Conservation (phyloP, 495 filamentous ascomycete species). For the Ascobolus immersus region DNA sequence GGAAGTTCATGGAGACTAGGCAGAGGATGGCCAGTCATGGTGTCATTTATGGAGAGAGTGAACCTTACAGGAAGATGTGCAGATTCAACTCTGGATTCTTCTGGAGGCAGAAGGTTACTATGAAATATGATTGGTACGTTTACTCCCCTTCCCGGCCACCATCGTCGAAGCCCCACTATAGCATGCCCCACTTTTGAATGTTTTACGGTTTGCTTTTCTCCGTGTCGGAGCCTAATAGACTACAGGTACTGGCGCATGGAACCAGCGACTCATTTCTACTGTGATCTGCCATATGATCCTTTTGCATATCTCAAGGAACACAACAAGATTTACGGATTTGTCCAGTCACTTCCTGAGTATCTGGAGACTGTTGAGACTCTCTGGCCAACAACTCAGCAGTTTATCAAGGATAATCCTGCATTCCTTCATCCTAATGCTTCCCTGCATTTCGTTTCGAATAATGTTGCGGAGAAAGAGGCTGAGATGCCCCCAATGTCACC, state of each 20-base stretch:
- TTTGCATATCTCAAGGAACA: slow-evolving; percentile 28
- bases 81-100: slow-evolving; percentile 96
- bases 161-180: no score
- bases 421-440: slow-evolving; percentile 19
- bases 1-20: slow-evolving; percentile 58
- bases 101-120: slow-evolving; percentile 74
- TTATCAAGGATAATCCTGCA: slow-evolving; percentile 12
- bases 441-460: slow-evolving; percentile 23
- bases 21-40: slow-evolving; percentile 56
- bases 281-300: slow-evolving; percentile 28
- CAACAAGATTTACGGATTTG: slow-evolving; percentile 27
- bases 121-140: slow-evolving; percentile 87
- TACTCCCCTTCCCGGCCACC: slow-evolving; percentile 34
- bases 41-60: slow-evolving; percentile 66
- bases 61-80: slow-evolving; percentile 97
- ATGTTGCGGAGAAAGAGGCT: slow-evolving; percentile 21
- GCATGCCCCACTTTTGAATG: no score
- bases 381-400: slow-evolving; percentile 13
- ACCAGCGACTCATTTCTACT: slow-evolving; percentile 26
- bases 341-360: slow-evolving; percentile 26
- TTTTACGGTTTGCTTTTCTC: background rate
- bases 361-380: slow-evolving; percentile 16
- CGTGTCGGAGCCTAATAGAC: slow-evolving; percentile 1
- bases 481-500: slow-evolving; percentile 13
- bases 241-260: slow-evolving; percentile 30